phyloP scores from a whole-genome alignment of 2,329 filamentous ascomycete species.

The Atkinsonella hypoxylon region DNA sequence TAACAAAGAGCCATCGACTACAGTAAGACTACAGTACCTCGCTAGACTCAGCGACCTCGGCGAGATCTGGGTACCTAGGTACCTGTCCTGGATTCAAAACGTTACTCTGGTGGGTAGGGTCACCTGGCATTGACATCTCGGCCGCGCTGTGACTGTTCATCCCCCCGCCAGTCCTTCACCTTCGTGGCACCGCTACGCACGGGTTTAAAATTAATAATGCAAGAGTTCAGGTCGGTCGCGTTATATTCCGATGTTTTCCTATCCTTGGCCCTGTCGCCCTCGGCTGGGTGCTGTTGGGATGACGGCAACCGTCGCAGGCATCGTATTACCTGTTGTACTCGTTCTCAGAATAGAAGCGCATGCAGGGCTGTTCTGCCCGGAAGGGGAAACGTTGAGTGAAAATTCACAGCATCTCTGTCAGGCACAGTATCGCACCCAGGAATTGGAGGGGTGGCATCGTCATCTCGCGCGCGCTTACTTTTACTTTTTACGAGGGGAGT shows the following conservation, averaged over 20 bases:
- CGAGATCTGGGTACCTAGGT: too few relatives aligned
- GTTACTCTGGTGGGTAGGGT: too few relatives aligned
- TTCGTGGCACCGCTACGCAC: too few relatives aligned
- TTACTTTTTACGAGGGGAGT: not conserved
- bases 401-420: not conserved
- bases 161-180: too few relatives aligned
- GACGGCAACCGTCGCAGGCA: not conserved
- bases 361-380: not conserved
- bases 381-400: not conserved
- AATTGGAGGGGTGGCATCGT: not conserved
- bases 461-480: not conserved
- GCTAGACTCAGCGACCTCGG: too few relatives aligned
- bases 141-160: too few relatives aligned
- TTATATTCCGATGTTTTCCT: not conserved
- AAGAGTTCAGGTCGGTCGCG: too few relatives aligned
- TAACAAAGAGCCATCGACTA: too few relatives aligned
- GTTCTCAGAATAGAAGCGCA: constrained; percentile 1
- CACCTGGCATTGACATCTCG: too few relatives aligned
- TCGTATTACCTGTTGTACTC: not conserved
- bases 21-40: too few relatives aligned
- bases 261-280: not conserved
- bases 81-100: too few relatives aligned
- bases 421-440: not conserved
- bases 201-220: too few relatives aligned
- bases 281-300: not conserved